phyloP scores from a whole-genome alignment of 129 eudicot species.

The Sambucus nigra region DNA sequence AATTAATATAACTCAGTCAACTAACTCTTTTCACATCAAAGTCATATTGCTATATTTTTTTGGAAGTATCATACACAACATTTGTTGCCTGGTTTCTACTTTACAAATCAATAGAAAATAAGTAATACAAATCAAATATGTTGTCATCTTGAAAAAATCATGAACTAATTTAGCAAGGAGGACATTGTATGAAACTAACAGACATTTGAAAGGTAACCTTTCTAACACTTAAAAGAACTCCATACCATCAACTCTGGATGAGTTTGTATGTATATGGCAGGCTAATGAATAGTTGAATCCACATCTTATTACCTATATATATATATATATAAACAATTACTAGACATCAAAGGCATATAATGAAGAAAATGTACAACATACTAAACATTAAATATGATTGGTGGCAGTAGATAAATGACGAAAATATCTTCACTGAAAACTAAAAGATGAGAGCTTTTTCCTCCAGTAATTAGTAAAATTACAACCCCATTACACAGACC shows the following conservation, averaged over 20 bases:
- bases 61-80: no score
- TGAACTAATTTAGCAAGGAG: no score
- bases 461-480: slow-evolving; percentile 55
- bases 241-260: not conserved
- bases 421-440: slow-evolving; percentile 87
- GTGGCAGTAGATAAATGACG: slow-evolving; percentile 93
- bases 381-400: slow-evolving; percentile 96
- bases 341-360: not conserved
- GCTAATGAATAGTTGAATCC: not conserved
- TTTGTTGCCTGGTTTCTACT: no score
- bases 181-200: no score
- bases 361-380: slow-evolving; percentile 13
- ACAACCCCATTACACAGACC: slow-evolving; percentile 71
- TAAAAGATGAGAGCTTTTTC: slow-evolving; percentile 65
- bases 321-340: not conserved
- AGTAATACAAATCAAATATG: no score
- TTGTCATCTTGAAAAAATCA: no score
- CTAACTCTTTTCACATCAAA: no score
- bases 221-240: not conserved
- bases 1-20: no score
- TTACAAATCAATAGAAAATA: no score
- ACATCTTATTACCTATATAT: not conserved
- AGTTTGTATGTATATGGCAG: not conserved
- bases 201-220: not conserved
- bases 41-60: no score